Base-by-base conservation (phyloP, 768 basidiomycete species). In the Xerocomus potaroensis region DNA sequence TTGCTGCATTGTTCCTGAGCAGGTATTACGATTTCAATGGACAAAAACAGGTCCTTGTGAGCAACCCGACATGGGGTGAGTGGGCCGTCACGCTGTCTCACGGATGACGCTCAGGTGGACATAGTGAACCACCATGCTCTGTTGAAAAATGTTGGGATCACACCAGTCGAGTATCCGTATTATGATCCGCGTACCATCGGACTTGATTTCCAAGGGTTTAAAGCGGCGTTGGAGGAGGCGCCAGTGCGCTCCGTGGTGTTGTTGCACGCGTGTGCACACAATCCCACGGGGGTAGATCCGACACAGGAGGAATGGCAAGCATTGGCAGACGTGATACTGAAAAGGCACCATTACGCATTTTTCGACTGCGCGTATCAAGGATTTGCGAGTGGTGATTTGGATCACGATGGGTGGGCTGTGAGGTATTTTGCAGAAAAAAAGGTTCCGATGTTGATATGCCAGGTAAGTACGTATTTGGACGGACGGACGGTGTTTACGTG, bases 351-450 rank as follows among this genome's bases (percentile, higher is more conserved):
- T 65, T 95, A 81, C 60, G 84, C 85, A 26, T 94, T 95, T 71
- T 91, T 97, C 64, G 94, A 98, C 70, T 87, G 86, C 63, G 94
- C 94, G 3, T 98, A 98, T 70, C 94, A 96, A 69, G 94, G 94
- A 15, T 98, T 97, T 66, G 94, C 93, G 15, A 91, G 88, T 56
- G 94, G 94, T 1, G 83, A 91, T 64, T 73, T 96, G 60, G 85
- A 94, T 63, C 79, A 81, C 56, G 96, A 99, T 63, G 93, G 92
- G 6, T 87, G 83, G 77, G 91, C 94, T 12, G 88, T 97, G 55
- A 74, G 91, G 55, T 77, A 88, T 70, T 98, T 99, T 71, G 85
- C 83, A 38, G 72, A 81, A 57, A 75, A 76, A 47, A 78, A 73
- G 45, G 82, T 92, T 49, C 81, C 87, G 42, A 69, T 91, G 72